These are phyloP conservation scores for Pichia nanzhaoensis DNA, from an alignment of 805 yeast species.

Conservation along the genomic window DNA sequence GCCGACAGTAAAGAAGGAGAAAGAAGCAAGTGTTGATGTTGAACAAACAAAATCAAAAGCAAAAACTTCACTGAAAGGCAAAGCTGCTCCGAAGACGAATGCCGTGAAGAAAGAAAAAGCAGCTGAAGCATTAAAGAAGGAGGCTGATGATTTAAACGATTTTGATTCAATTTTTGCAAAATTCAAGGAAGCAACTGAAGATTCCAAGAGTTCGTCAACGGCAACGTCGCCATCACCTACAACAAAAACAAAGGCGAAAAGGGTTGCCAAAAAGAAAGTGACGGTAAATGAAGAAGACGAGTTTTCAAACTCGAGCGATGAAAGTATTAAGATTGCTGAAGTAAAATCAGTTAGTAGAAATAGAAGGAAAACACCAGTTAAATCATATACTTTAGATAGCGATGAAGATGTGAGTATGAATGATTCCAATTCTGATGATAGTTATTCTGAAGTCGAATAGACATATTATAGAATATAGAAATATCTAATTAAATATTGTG, in stretches of 20 bases:
- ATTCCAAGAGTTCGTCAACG: slow-evolving; percentile 2
- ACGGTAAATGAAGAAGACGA: neutral
- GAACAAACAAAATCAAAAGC: slow-evolving; percentile 14
- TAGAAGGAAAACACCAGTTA: slow-evolving; percentile 9
- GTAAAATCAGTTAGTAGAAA: slow-evolving; percentile 8
- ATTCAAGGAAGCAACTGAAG: slow-evolving; percentile 5
- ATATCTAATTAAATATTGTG: neutral
- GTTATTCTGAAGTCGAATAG: slow-evolving; percentile 1
- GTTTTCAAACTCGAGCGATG: neutral
- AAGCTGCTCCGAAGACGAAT: neutral
- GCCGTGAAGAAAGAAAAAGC: slow-evolving; percentile 9
- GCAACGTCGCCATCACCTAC: neutral
- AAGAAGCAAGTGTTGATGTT: slow-evolving; percentile 18
- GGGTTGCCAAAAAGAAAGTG: slow-evolving; percentile 7
- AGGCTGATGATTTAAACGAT: slow-evolving; percentile 13
- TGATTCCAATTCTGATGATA: slow-evolving; percentile 12
- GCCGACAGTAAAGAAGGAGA: slow-evolving; percentile 41
- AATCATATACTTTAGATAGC: slow-evolving; percentile 15
- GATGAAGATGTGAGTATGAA: slow-evolving; percentile 14
- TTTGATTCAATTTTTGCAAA: slow-evolving; percentile 8
- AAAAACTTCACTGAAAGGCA: too few relatives aligned
- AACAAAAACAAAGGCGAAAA: neutral
- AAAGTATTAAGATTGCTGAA: neutral
- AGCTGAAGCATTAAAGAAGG: slow-evolving; percentile 13
- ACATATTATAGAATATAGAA: neutral